Conservation (phyloP, 1,284 basidiomycete species). For the Lentinula novae-zelandiae region DNA sequence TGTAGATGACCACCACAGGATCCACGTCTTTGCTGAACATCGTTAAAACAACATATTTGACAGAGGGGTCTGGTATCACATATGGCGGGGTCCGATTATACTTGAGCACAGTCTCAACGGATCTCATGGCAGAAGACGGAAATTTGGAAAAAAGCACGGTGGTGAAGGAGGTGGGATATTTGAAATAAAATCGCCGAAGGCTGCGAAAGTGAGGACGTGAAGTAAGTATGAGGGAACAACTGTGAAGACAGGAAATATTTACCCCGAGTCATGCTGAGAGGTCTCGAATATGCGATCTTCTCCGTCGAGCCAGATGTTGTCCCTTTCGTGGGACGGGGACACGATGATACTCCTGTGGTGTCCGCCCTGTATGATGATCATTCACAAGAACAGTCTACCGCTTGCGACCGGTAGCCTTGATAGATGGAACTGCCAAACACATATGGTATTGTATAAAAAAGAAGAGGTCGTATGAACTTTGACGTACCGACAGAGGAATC, state of each 20-base stretch:
- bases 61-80: constrained; percentile 1
- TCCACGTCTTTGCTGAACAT: neutral
- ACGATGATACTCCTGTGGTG: constrained; percentile 1
- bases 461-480: neutral
- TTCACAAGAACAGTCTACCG: neutral
- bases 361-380: neutral
- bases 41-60: neutral
- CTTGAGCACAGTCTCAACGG: neutral
- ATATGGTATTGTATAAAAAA: neutral
- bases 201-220: neutral
- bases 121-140: neutral
- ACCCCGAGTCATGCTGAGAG: constrained; percentile 2
- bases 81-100: constrained; percentile 4
- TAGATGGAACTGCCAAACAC: neutral
- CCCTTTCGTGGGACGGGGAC: neutral
- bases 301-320: neutral
- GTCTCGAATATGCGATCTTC: constrained; percentile 1
- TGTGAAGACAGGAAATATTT: neutral
- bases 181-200: constrained; percentile 5
- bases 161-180: neutral
- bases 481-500: constrained; percentile 3
- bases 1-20: constrained; percentile 1
- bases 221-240: neutral
- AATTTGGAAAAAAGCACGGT: neutral
- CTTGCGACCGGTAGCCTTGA: neutral